Conservation (phyloP, 306 rosid species). For the Fragaria iinumae region DNA sequence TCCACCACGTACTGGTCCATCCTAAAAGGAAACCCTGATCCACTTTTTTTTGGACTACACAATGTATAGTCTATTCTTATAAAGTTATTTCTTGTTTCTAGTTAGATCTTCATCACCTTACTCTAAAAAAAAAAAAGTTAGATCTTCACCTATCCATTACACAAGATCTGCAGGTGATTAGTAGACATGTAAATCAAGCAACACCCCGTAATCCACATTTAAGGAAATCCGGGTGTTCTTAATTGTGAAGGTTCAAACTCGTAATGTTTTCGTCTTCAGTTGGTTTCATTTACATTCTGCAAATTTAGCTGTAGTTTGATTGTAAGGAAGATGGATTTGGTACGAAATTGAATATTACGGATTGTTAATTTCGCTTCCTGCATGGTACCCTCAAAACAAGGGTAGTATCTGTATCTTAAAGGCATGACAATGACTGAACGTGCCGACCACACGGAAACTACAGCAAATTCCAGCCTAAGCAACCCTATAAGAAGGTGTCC, state of each 20-base stretch:
- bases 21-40: background rate
- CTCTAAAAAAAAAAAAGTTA: too few relatives aligned
- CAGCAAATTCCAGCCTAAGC: background rate
- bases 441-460: background rate
- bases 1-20: background rate
- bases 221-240: background rate
- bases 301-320: background rate
- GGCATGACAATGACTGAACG: background rate
- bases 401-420: background rate
- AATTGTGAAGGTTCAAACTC: background rate
- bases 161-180: background rate
- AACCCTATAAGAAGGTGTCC: background rate
- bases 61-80: background rate
- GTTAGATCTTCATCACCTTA: background rate
- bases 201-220: background rate
- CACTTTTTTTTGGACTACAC: background rate
- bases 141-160: background rate
- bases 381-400: slow-evolving; percentile 1
- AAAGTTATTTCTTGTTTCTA: background rate
- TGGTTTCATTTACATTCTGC: background rate
- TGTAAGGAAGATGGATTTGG: background rate
- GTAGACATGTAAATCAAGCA: background rate
- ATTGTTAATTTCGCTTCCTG: background rate
- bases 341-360: background rate
- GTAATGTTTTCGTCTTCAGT: background rate